Evolutionary conservation across 441 rosid genomes (phyloP), one percentile per base, ranked within the genome.

Genomic region (Arabidopsis lyrata): DNA sequence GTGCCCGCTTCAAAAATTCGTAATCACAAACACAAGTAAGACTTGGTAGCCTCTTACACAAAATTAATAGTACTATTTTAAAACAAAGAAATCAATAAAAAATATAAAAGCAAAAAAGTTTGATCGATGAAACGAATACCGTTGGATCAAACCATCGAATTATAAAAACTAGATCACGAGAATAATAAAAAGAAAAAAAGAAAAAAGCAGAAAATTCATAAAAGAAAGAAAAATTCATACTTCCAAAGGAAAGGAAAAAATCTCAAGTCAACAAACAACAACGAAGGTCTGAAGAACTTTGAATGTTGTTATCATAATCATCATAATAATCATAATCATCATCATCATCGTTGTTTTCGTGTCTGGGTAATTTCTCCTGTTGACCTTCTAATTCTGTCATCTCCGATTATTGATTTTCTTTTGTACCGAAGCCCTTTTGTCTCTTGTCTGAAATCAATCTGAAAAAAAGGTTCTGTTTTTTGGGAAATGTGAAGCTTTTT

Each of bases 251-350:
- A 70, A 70, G 67, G 65, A 63, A 48, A 48, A 38, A 63, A 57
- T 35, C 39, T 57, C 76, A 70, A 69, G 72, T 77, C 79, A 76
- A 76, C 79, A 76, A 76, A 76, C 31, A 76, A 76, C 75, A 76
- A 69, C 79, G 78, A 68, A 76, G 79, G 75, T 76, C 59, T n/a
- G 70, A 76, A 55, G 60, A 69, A 69, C 39, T 69, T 69, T 76
- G 71, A 76, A 76, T 75, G 74, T 70, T 76, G 65, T 63, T 57
- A 69, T 62, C 52, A 49, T 64, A 5, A 29, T 24, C 27, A 24
- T 29, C 31, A 29, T 29, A 4, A 29, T 29, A 29, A 29, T 29
- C 31, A 29, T 72, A 22, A 22, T 57, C 8, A 58, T 35, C 18
- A 22, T 41, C 73, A 13, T 68, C 74, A 32, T 67, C 78, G 48